Evolutionary conservation across 805 yeast genomes (phyloP), one percentile per base, ranked within the genome.

Genomic region (Yamadazyma nakazawae): DNA sequence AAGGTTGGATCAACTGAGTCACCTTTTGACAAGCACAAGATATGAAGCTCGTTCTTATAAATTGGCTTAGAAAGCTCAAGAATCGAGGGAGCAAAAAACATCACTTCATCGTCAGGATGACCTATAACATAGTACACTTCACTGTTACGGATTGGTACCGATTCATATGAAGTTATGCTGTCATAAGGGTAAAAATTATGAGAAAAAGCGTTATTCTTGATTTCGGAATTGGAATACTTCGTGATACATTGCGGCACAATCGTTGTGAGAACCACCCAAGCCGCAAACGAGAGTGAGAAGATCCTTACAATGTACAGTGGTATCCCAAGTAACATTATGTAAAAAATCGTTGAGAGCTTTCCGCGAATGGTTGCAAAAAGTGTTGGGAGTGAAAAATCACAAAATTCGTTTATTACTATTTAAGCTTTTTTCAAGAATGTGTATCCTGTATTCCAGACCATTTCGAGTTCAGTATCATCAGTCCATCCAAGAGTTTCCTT

Each of bases 41-140:
- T 58, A 34, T 78, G 73, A 13, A 90, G 66, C 7, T 59, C 53
- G 56, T 84, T 85, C 44, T 70, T 61, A 54, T 78, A 70, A 41
- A 72, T 64, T 1, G 75, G 65, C 49, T 76, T 75, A 9, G 74
- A 53, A 43, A 74, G 58, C 51, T 80, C 84, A 7, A 78, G 62
- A 28, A 90, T 53, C 0, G 91, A 72, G 0, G 99, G 99, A 1
- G 89, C 81, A 58, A 94, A 94, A 65, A 94, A 94, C 99, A 94
- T 94, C 43, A 89, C 91, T 66, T 94, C 99, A 63, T 94, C 99
- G 64, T 94, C 99, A 0, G 99, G 99, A 64, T 94, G 99, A 0
- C 96, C 97, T 35, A 90, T 83, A 11, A 92, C 67, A 39, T 84
- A 68, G 53, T 72, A 76, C 1, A 80, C 68, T 2, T 66, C 58